These are phyloP conservation scores for Trichoderma endophyticum DNA, from an alignment of 2,329 filamentous ascomycete genomes.

Conservation along the genomic window DNA sequence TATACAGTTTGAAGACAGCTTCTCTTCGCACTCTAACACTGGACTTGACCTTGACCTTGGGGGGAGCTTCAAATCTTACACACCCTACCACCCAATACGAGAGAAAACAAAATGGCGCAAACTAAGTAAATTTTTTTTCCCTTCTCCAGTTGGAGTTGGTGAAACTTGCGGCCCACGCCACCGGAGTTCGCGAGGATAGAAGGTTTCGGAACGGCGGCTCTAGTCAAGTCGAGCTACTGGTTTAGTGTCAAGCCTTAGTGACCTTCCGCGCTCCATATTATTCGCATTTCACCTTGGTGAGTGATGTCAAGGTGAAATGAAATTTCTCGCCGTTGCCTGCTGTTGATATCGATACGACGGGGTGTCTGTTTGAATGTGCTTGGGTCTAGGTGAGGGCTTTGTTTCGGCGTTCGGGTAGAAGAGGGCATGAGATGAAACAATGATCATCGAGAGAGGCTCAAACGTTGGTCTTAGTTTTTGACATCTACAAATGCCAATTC, in stretches of 20 bases:
- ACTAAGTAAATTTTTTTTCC: neutral
- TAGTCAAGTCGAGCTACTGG: neutral
- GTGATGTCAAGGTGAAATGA: neutral
- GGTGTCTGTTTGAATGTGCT: neutral
- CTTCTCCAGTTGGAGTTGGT: neutral
- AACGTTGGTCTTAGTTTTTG: neutral
- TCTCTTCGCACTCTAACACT: neutral
- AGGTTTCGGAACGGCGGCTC: slow-evolving; percentile 13
- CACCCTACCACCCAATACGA: neutral
- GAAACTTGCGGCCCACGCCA: slow-evolving; percentile 13
- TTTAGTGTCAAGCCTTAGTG: slow-evolving; percentile 5
- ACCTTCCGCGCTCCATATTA: neutral
- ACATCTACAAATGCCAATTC: neutral
- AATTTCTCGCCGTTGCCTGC: neutral
- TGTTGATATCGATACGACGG: neutral
- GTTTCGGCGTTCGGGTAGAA: neutral
- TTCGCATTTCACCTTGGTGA: neutral
- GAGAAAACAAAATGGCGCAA: slow-evolving; percentile 9
- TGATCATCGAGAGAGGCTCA: neutral
- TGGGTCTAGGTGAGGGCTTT: neutral
- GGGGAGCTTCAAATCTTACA: neutral
- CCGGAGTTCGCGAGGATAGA: slow-evolving; percentile 11
- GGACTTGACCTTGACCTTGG: neutral
- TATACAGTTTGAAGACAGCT: neutral
- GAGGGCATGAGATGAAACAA: neutral